These are phyloP conservation scores for Gaultheria prostrata DNA, from an alignment of 148 eudicot species.

Conservation along the genomic window DNA sequence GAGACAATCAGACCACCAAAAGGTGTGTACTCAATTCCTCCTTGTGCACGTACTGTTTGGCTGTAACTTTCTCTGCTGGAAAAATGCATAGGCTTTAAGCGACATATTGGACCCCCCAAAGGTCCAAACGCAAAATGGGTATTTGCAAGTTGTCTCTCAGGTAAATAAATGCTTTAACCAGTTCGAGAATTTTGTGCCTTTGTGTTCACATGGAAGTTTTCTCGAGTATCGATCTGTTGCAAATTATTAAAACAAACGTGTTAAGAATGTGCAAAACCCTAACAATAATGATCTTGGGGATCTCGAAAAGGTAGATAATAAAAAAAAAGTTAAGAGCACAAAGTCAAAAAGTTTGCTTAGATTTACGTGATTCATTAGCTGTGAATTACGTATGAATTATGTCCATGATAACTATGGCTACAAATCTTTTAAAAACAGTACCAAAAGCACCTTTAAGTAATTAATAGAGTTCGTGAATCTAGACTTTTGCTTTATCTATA, in stretches of 20 bases:
- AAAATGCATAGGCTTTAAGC: background rate
- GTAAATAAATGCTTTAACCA: background rate
- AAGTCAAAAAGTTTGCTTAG: too few relatives aligned
- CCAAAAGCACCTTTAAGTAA: too few relatives aligned
- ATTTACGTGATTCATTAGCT: too few relatives aligned
- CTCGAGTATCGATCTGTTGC: background rate
- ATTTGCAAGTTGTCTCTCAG: background rate
- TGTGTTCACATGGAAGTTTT: background rate
- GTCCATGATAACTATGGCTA: too few relatives aligned
- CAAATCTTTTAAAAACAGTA: too few relatives aligned
- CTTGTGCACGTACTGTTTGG: background rate
- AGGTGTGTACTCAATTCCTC: background rate
- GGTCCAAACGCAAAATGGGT: background rate
- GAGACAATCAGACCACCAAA: background rate
- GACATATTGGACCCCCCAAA: background rate
- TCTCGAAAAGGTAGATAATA: too few relatives aligned
- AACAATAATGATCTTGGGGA: background rate
- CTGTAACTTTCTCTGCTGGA: background rate
- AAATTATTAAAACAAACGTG: background rate
- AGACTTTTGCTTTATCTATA: too few relatives aligned
- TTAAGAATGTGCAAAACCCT: background rate
- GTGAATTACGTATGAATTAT: too few relatives aligned
- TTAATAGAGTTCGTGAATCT: too few relatives aligned
- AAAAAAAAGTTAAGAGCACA: too few relatives aligned
- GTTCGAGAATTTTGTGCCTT: background rate